Base-by-base conservation (phyloP, 2,329 filamentous ascomycete genomes). In the Beauveria australis region DNA sequence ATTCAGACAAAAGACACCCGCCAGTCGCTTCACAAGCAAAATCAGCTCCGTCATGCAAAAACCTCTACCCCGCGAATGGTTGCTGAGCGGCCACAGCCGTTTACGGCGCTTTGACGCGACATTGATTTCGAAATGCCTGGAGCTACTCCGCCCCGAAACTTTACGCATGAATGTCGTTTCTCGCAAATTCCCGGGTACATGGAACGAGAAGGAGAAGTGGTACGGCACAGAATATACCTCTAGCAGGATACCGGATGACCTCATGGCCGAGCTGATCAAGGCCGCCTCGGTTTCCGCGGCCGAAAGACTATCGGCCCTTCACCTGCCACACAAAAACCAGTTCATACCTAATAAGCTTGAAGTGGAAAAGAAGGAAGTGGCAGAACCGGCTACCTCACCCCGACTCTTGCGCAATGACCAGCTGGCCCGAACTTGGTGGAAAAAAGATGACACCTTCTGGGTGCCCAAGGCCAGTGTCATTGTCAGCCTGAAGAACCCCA, bases 381-480 rank as follows among this genome's bases (percentile, higher is more conserved):
- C 85, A 28, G 84, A 89, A 66, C 89, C 92, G 1, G 79, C 87
- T 0, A 81, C 89, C 60, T 80, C 85, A 0, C 94, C 94, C 0
- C 88, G 87, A 63, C 79, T 99, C 26, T 88, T 99, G 64, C 87
- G 92, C 66, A 92, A 96, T 67, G 93, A 97, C 66, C 81, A 87
- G 6, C 78, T 86, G 40, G 86, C 90, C 1, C 86, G 92, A 33
- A 88, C 91, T 3, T 99, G 94, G 94, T 97, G 87, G 79, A 99
- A 99, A 79, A 97, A 97, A 75, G 94, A 99, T 68, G 94, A 99
- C 67, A 92, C 88, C 0, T 99, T 97, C 74, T 97, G 93, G 92
- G 94, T 97, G 10, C 94, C 94, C 9, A 96, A 96, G 73, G 94
- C 91, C 3, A 94, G 92, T 62, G 78, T 97, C 19, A 84, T 92